Evolutionary conservation across 345 rosid species (phyloP).

Genomic region (Arabidopsis thaliana): TAIR10.1 NC_003076.8:19205501-19206000

Average conservation of each 20-base stretch:
- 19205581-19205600: neutral
- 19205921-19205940: no score
- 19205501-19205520: slow-evolving; percentile 19
- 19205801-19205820: no score
- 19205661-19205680: neutral
- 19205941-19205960: no score
- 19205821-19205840: no score
- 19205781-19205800: no score
- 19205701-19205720: neutral
- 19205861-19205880: no score
- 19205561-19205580: slow-evolving; percentile 27
- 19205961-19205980: no score
- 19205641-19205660: neutral
- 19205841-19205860: no score
- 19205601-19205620: neutral
- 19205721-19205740: neutral
- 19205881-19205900: no score
- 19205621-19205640: neutral
- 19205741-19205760: neutral
- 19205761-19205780: no score
- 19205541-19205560: neutral
- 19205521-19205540: slow-evolving; percentile 24
- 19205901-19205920: no score
- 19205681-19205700: neutral
- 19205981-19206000: no score